Conservation (phyloP, 305 asterid genomes). For the Solanum hybrid region DNA sequence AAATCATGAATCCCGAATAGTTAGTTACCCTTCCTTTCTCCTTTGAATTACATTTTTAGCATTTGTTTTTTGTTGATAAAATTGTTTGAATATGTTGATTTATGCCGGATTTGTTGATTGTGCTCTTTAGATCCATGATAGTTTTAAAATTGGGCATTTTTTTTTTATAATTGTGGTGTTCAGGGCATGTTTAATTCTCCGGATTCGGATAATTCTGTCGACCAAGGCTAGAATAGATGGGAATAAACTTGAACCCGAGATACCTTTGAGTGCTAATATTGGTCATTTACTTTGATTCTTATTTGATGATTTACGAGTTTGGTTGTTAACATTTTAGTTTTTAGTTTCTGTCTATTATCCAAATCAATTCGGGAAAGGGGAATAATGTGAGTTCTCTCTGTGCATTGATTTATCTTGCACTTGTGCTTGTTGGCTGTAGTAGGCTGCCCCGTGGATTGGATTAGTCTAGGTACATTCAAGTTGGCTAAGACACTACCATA, state of each 20-base stretch:
- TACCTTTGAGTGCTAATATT: not conserved
- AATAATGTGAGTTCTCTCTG: not conserved
- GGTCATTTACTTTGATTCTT: not conserved
- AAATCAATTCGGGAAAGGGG: not conserved
- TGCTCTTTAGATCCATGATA: not conserved
- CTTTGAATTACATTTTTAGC: not conserved
- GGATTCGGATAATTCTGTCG: not conserved
- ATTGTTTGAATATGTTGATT: not conserved
- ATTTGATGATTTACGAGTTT: not conserved
- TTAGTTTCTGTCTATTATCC: not conserved
- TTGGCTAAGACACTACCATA: not conserved
- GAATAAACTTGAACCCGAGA: not conserved
- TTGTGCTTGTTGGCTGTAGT: not conserved
- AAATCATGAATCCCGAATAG: slow-evolving; percentile 6
- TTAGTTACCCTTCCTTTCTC: not conserved
- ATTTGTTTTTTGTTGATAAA: not conserved
- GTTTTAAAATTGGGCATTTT: not conserved
- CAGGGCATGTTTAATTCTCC: not conserved
- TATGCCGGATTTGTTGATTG: not conserved
- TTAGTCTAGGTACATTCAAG: not conserved
- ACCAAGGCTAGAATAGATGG: not conserved
- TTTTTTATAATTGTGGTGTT: not conserved
- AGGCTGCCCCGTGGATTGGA: not conserved
- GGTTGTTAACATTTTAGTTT: not conserved
- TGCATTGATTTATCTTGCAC: not conserved